Conservation (phyloP, 257 asterid genomes). For the Penstemon newberryi region DNA sequence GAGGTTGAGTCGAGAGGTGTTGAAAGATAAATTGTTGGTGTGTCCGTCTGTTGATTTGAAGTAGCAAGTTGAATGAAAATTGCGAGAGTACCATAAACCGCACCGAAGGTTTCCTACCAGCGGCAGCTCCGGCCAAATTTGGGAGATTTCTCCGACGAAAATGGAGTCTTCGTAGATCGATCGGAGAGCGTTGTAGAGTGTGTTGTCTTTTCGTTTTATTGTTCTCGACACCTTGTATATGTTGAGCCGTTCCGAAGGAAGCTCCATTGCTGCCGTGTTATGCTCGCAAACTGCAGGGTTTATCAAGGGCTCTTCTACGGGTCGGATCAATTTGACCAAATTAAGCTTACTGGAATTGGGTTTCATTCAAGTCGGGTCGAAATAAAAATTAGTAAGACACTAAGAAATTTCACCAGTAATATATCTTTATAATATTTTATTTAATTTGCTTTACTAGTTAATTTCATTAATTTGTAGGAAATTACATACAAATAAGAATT, state of each 20-base stretch:
- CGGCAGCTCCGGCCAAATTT: slow-evolving; percentile 90
- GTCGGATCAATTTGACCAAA: too few relatives aligned
- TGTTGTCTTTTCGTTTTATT: slow-evolving; percentile 71
- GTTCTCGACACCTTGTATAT: slow-evolving; percentile 67
- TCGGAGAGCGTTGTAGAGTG: slow-evolving; percentile 78
- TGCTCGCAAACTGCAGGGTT: too few relatives aligned
- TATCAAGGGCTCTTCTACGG: too few relatives aligned
- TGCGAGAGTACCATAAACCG: slow-evolving; percentile 85
- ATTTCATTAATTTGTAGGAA: too few relatives aligned
- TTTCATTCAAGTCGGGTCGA: too few relatives aligned
- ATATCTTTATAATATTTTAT: too few relatives aligned
- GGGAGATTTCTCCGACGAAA: slow-evolving; percentile 85
- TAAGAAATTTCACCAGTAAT: too few relatives aligned
- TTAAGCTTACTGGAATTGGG: too few relatives aligned
- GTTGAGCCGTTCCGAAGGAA: slow-evolving; percentile 28
- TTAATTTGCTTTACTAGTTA: too few relatives aligned
- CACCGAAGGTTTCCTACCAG: slow-evolving; percentile 92
- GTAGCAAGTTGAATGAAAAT: slow-evolving; percentile 67
- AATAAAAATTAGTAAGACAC: too few relatives aligned
- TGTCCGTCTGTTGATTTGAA: slow-evolving; percentile 99
- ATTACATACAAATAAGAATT: too few relatives aligned
- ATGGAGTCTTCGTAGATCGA: slow-evolving; percentile 92
- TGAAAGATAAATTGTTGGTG: slow-evolving; percentile 84
- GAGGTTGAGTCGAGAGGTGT: slow-evolving; percentile 84
- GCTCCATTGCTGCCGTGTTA: not conserved